Conservation (phyloP, 768 basidiomycete genomes). For the Favolaschia claudopus region DNA sequence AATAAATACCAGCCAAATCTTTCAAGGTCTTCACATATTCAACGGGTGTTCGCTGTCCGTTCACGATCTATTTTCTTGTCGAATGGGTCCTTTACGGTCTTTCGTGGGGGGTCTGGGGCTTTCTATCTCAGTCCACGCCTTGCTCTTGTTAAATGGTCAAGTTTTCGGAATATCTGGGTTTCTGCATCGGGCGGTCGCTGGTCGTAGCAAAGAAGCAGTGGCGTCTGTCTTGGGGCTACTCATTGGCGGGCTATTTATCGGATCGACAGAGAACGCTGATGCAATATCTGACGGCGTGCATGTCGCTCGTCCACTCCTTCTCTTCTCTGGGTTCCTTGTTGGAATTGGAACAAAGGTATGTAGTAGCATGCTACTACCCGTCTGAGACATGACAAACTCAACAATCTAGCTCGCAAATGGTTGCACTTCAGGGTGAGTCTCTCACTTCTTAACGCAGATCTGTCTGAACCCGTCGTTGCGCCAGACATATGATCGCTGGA, state of each 20-base stretch:
- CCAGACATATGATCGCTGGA: conserved; percentile 71
- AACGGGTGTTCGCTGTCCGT: no score
- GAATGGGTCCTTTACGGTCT: conserved; percentile 45
- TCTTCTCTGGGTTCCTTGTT: conserved; percentile 61
- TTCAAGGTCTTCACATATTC: no score
- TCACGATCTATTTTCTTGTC: no score
- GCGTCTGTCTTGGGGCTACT: conserved; percentile 55
- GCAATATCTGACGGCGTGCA: conserved; percentile 37
- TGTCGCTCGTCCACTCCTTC: conserved; percentile 34
- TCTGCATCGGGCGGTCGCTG: conserved; percentile 56
- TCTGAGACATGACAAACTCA: conserved; percentile 10
- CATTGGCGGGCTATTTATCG: conserved; percentile 54
- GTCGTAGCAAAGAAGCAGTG: conserved; percentile 51
- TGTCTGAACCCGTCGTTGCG: conserved; percentile 2
- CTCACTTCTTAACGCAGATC: neutral
- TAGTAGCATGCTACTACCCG: neutral
- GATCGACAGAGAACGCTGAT: conserved; percentile 47
- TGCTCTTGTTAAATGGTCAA: conserved; percentile 61
- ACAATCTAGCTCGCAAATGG: conserved; percentile 59
- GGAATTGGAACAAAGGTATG: conserved; percentile 65
- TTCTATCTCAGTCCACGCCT: conserved; percentile 57
- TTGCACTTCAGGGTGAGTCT: conserved; percentile 67
- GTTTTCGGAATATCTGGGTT: conserved; percentile 71
- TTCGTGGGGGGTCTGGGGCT: conserved; percentile 64
- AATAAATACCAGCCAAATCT: no score